phyloP scores from a whole-genome alignment of 768 basidiomycete species.

The Harrya chromipes region DNA sequence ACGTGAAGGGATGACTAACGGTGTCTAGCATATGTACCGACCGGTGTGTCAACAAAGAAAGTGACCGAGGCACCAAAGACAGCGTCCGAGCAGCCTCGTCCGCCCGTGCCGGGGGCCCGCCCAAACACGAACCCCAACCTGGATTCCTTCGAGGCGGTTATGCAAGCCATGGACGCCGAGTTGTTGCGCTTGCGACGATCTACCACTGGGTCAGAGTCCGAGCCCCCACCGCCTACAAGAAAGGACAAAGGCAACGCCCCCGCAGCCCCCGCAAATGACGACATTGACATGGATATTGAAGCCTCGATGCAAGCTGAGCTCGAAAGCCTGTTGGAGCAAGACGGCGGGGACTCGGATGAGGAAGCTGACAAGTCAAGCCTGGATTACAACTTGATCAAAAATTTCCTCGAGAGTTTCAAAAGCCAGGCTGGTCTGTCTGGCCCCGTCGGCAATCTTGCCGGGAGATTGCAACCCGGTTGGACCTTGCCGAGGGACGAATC shows the following conservation, averaged over 20 bases:
- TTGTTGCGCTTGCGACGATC: constrained; percentile 47
- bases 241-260: constrained; percentile 45
- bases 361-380: constrained; percentile 45
- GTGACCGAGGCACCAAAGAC: constrained; percentile 2
- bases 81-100: constrained; percentile 8
- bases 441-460: constrained; percentile 87
- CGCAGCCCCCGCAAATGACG: constrained; percentile 34
- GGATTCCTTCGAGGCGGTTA: constrained; percentile 92
- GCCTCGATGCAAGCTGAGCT: constrained; percentile 90
- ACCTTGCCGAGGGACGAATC: constrained; percentile 67
- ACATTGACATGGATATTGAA: constrained; percentile 68
- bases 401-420: constrained; percentile 95
- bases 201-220: constrained; percentile 14
- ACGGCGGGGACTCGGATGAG: constrained; percentile 49
- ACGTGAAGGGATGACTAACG: constrained; percentile 5
- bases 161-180: constrained; percentile 93
- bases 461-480: constrained; percentile 77
- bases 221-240: constrained; percentile 29
- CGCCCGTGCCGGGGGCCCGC: constrained; percentile 35
- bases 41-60: constrained; percentile 15
- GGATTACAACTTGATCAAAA: constrained; percentile 93
- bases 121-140: constrained; percentile 63
- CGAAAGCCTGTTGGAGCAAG: constrained; percentile 53
- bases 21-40: constrained; percentile 59
- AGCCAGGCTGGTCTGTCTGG: constrained; percentile 87